Base-by-base conservation (phyloP, 164 flowering plant species). In the Annona cherimola region DNA sequence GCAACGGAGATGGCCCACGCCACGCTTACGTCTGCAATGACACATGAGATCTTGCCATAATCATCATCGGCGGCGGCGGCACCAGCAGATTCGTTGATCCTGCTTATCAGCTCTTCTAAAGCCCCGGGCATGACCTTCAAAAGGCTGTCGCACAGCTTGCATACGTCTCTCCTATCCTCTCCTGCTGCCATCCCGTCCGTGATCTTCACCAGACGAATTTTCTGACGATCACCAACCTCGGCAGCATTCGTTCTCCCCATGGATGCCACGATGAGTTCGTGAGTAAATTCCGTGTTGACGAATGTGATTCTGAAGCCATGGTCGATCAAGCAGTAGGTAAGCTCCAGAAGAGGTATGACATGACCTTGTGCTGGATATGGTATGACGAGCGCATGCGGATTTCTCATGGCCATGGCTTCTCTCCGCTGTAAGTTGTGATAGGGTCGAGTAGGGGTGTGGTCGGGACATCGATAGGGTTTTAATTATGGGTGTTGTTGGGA, bases 1-100 rank as follows among this genome's bases (percentile, higher is more conserved):
- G 84, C 86, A 39, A 83, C 81, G 42, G 77, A 70, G 5, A 77
- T 16, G 3, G 78, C 81, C 79, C 83, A 82, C 0, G 79, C 80
- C 73, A 81, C 61, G 1, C 42, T 20, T 54, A 26, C 41, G 76
- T 86, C 89, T 68, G 84, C 81, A 19, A 86, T 42, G 4, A 83
- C 69, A 62, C 81, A 82, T 19, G 69, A 73, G 46, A 81, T 54
- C 44, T 70, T 62, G 7, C 68, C 63, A 14, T 57, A 69, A 20
- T 45, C 69, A 26, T 26, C 35, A 26, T 26, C 35, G 1, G 35
- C 35, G 1, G 35, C 1, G 35, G 35, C 35, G 35, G 35, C 35
- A 26, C 35, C 35, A 26, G 35, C 61, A 41, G 74, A 69, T 26
- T 2, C 64, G 41, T 79, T 76, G 3, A 78, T 77, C 19, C 63